A percentile compares a stretch with the other conserved stretches of the same genome.
phyloP scores from a whole-genome alignment of 2,329 filamentous ascomycete species.

The Ophiostoma sp. region DNA sequence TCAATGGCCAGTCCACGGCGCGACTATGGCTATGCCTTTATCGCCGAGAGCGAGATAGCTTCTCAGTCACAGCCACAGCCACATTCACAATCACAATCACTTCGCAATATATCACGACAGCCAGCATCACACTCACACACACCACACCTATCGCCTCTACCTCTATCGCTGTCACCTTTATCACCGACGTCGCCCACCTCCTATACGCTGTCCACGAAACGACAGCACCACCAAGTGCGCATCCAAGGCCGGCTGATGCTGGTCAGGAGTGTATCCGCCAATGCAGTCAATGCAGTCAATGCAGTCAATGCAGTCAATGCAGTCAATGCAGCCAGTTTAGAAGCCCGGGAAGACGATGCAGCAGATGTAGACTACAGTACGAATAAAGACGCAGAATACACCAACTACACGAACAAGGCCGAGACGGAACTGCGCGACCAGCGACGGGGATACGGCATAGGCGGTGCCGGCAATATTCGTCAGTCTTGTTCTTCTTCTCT shows the following conservation, averaged over 20 bases:
- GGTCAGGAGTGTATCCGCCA: slow-evolving; percentile 36
- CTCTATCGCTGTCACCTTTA: neutral
- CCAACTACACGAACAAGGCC: neutral
- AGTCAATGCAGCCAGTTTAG: too few species aligned
- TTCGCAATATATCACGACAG: neutral
- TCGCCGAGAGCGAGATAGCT: neutral
- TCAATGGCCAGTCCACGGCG: neutral
- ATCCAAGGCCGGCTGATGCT: slow-evolving; percentile 37
- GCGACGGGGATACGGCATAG: slow-evolving; percentile 39
- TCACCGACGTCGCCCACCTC: neutral
- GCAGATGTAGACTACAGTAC: neutral
- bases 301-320: too few species aligned
- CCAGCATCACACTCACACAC: neutral
- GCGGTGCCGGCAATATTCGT: slow-evolving; percentile 40
- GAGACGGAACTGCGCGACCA: slow-evolving; percentile 34
- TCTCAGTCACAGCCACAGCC: neutral
- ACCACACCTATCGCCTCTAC: neutral
- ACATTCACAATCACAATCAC: neutral
- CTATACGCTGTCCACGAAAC: slow-evolving; percentile 19
- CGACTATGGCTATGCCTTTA: neutral
- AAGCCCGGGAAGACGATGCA: neutral
- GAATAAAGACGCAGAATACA: neutral
- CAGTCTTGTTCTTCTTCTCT: slow-evolving; percentile 25
- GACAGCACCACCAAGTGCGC: slow-evolving; percentile 35
- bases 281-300: slow-evolving; percentile 16